Conservation (phyloP, 2,329 filamentous ascomycete genomes). For the Ploettnerulaceae sp. region DNA sequence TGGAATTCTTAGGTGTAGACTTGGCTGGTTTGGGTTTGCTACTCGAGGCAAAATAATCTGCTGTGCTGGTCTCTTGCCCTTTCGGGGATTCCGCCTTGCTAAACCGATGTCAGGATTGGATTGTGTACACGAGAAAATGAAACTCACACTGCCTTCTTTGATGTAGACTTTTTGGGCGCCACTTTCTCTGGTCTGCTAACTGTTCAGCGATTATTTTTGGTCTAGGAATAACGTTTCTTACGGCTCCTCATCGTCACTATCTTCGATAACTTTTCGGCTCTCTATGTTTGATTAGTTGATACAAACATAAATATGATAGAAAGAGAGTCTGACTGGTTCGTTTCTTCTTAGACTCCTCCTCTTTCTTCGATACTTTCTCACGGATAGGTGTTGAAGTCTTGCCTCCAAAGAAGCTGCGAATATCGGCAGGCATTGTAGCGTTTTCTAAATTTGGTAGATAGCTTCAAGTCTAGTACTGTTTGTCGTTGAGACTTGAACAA, state of each 20-base stretch:
- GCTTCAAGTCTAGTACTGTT: too few relatives aligned
- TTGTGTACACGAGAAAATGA: not conserved
- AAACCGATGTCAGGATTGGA: conserved; percentile 1
- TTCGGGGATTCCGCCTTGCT: conserved; percentile 32
- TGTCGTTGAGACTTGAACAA: not conserved
- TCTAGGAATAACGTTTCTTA: conserved; percentile 37
- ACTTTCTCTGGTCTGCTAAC: conserved; percentile 43
- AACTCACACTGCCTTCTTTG: conserved; percentile 53
- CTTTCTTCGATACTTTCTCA: conserved; percentile 37
- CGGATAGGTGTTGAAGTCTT: conserved; percentile 56
- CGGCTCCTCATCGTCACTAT: conserved; percentile 71
- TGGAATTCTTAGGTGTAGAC: conserved; percentile 24
- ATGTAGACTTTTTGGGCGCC: conserved; percentile 47
- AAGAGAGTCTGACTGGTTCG: conserved; percentile 26
- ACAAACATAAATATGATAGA: not conserved
- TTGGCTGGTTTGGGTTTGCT: conserved; percentile 29
- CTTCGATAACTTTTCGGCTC: conserved; percentile 68
- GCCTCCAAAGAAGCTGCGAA: conserved; percentile 83
- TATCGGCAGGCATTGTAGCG: conserved; percentile 73
- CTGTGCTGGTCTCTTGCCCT: conserved; percentile 32
- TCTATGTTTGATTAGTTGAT: conserved; percentile 33
- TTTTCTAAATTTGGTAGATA: not conserved
- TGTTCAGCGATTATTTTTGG: conserved; percentile 20
- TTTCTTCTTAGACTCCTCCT: conserved; percentile 33
- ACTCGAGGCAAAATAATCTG: conserved; percentile 35